Evolutionary conservation across 805 yeast genomes (phyloP), one percentile per base, ranked within the genome.

Genomic region (Yarrowia sp.): DNA sequence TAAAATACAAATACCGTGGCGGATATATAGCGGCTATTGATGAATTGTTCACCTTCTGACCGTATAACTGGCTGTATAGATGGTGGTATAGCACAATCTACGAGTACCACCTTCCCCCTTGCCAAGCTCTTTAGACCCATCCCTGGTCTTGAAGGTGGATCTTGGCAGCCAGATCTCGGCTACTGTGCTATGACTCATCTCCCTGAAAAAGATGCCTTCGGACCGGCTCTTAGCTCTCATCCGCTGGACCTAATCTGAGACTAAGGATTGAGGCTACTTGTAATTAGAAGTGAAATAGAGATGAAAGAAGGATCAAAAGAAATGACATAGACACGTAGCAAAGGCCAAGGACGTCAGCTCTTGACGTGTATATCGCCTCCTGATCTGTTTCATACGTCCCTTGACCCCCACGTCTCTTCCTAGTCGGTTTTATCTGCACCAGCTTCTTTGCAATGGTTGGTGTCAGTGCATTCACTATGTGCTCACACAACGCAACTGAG

Each of bases 131-230:
- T 39, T 39, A 8, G 42, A 39, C 42, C 42, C 42, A 39, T 39
- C 42, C n/a, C 42, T 15, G 13, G 15, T 39, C 42, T 39, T 39
- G 42, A n/a, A 24, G 30, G 30, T 7, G 30, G 3, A 15, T 15
- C 47, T 44, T 44, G 30, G 30, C 30, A 6, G 8, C 4, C 3
- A 10, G 24, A 20, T 13, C 30, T 2, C 5, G 4, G 17, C 33
- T 47, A 12, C 34, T 36, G 30, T 6, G 20, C 46, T 55, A 9
- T 55, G 44, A 55, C 30, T 49, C 55, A 49, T 34, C 15, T 33
- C 50, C 24, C 24, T 30, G 19, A 33, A 34, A 49, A 34, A 13
- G 34, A 30, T 9, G 8, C 24, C 24, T 46, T 47, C 36, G 52
- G 36, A 33, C 13, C 52, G 52, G 34, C 14, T 47, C 19, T 8